Conservation (phyloP, 805 yeast species). For the Candida sakaeoensis region DNA sequence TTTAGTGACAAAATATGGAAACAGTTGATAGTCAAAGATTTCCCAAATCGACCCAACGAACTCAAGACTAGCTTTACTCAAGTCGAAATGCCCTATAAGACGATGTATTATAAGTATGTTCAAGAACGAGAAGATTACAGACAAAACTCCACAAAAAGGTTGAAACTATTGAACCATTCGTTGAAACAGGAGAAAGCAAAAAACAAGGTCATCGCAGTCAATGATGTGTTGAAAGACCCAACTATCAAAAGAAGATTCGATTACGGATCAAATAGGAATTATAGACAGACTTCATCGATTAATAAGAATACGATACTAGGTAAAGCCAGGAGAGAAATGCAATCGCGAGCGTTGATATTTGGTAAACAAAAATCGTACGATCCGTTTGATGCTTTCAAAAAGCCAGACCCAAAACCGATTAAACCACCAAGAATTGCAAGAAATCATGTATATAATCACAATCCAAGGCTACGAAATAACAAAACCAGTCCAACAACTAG, state of each 20-base stretch:
- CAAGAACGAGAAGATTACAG: constrained; percentile 42
- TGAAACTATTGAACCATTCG: constrained; percentile 39
- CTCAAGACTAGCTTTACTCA: constrained; percentile 1
- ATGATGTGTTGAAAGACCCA: constrained; percentile 23
- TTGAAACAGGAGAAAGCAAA: constrained; percentile 38
- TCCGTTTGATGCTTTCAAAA: constrained; percentile 23
- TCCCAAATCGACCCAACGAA: constrained; percentile 39
- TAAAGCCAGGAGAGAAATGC: constrained; percentile 35
- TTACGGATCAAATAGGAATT: constrained; percentile 4
- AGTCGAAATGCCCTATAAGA: constrained; percentile 30
- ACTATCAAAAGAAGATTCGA: constrained; percentile 17
- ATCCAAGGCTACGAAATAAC: constrained; percentile 3
- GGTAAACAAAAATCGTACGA: constrained; percentile 17
- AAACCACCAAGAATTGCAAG: constrained; percentile 1
- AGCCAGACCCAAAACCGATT: background rate
- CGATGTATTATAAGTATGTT: constrained; percentile 36
- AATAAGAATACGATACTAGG: constrained; percentile 27
- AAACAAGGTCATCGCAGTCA: constrained; percentile 34
- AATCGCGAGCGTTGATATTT: constrained; percentile 32
- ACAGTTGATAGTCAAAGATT: constrained; percentile 42
- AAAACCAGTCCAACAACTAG: no score
- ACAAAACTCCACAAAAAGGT: constrained; percentile 40
- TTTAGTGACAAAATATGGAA: constrained; percentile 46
- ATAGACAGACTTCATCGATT: background rate
- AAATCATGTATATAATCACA: constrained; percentile 1